Base-by-base conservation (phyloP, 352 stramenopile genomes). In the Phytopythium boreale region DNA sequence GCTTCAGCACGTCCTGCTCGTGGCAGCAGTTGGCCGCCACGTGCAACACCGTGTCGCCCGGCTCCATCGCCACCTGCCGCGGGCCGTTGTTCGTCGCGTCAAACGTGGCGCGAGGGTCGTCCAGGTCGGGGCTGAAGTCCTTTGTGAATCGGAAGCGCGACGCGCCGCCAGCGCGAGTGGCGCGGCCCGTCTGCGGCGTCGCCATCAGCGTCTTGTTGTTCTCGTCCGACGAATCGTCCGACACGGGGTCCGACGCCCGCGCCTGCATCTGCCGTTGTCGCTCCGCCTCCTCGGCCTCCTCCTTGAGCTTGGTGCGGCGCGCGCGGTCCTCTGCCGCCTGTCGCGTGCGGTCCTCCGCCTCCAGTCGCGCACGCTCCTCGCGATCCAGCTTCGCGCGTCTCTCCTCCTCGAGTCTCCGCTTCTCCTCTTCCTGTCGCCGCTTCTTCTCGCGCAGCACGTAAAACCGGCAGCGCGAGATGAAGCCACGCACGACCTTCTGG, bases 21-120 rank as follows among this genome's bases (percentile, higher is more conserved):
- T 93, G 93, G 64, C 84, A 93, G 69, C 84, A 94, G 66, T 95
- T 95, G 0, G 84, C 84, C 39, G 88, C 88, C 15, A 95, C 80
- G 68, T 96, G 88, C 17, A 96, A 71, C 55, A 93, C 88, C 26
- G 87, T 95, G 58, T 96, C 87, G 69, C 88, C 88, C 12, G 87
- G 87, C 49, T 90, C 84, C 87, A 93, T 95, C 14, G 84, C 85
- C 46, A 95, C 87, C 6, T 87, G 84, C 8, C 87, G 84, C 41
- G 84, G 84, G 27, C 72, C 79, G 47, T 90, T 75, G 44, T 68
- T 68, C 63, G 79, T 76, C 9, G 71, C 67, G 43, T 73, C 66
- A 12, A 67, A 56, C 24, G 56, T 67, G 47, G 76, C 67, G 44
- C 70, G 47, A 29, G 46, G 31, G n/a, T 62, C 24, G 41, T 71